Conservation (phyloP, 805 yeast genomes). For the Candida methanosorbosa region DNA sequence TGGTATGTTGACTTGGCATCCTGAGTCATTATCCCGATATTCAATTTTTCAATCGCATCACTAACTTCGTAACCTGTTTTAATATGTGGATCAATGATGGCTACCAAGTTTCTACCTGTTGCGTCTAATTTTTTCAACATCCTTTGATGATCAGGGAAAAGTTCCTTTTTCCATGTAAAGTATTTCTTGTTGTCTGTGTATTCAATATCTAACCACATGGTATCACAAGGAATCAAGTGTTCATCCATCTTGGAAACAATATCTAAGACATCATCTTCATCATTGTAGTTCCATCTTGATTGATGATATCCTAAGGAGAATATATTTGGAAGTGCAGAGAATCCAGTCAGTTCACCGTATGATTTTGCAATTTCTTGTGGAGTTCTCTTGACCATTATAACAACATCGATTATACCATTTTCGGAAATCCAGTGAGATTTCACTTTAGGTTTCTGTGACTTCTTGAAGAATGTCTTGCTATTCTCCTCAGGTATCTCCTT, state of each 20-base stretch:
- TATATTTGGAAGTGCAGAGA: slow-evolving; percentile 60
- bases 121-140: slow-evolving; percentile 59
- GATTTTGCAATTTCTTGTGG: slow-evolving; percentile 48
- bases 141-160: slow-evolving; percentile 65
- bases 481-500: slow-evolving; percentile 15
- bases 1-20: slow-evolving; percentile 41
- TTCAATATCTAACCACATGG: slow-evolving; percentile 92
- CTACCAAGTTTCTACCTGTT: slow-evolving; percentile 73
- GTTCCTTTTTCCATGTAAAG: slow-evolving; percentile 78
- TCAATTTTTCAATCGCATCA: slow-evolving; percentile 36
- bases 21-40: slow-evolving; percentile 31
- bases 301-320: slow-evolving; percentile 90
- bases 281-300: slow-evolving; percentile 96
- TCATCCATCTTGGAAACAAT: slow-evolving; percentile 66
- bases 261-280: slow-evolving; percentile 73
- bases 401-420: slow-evolving; percentile 72
- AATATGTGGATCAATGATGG: slow-evolving; percentile 88
- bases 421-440: slow-evolving; percentile 91
- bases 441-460: slow-evolving; percentile 5
- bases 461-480: slow-evolving; percentile 1
- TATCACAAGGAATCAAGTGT: slow-evolving; percentile 73
- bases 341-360: slow-evolving; percentile 70
- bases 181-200: slow-evolving; percentile 81
- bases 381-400: slow-evolving; percentile 50
- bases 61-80: slow-evolving; percentile 64